phyloP scores from a whole-genome alignment of 164 flowering plant species.

The Nymphaea colorata region DNA sequence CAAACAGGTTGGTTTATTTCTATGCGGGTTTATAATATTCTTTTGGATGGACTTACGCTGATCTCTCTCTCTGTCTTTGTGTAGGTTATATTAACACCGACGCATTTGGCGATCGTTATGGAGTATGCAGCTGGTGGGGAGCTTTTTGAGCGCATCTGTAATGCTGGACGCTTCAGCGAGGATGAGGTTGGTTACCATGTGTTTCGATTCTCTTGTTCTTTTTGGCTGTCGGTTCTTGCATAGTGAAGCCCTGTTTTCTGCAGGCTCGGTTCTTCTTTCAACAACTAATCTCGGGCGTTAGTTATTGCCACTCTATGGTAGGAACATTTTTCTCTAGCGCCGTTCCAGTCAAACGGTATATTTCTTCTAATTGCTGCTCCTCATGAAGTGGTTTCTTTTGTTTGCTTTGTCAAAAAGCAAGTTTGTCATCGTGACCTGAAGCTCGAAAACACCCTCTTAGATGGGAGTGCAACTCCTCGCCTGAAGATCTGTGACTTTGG shows the following conservation, averaged over 20 bases:
- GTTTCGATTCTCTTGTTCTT: not conserved
- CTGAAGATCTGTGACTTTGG: conserved; percentile 93
- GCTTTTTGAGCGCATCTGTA: conserved; percentile 86
- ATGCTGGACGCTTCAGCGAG: conserved; percentile 91
- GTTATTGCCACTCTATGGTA: conserved; percentile 90
- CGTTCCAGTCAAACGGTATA: too few relatives aligned
- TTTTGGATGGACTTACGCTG: not conserved
- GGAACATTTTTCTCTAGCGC: too few relatives aligned
- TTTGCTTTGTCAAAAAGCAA: conserved; percentile 36
- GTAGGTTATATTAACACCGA: conserved; percentile 81
- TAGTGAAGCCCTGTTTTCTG: conserved; percentile 4
- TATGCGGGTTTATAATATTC: not conserved
- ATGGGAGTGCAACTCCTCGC: conserved; percentile 91
- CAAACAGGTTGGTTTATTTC: conserved; percentile 40
- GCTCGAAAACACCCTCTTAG: conserved; percentile 79
- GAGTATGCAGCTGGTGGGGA: conserved; percentile 97
- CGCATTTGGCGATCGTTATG: conserved; percentile 92
- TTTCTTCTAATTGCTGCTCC: too few relatives aligned
- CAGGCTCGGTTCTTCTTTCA: conserved; percentile 95
- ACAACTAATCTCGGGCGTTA: conserved; percentile 88
- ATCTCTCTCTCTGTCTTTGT: conserved; percentile 6
- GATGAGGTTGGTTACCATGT: conserved; percentile 46
- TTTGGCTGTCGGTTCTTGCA: not conserved
- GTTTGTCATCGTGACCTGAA: conserved; percentile 92
- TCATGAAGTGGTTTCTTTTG: too few relatives aligned